Base-by-base conservation (phyloP, 306 rosid species). In the Luffa acutangula region DNA sequence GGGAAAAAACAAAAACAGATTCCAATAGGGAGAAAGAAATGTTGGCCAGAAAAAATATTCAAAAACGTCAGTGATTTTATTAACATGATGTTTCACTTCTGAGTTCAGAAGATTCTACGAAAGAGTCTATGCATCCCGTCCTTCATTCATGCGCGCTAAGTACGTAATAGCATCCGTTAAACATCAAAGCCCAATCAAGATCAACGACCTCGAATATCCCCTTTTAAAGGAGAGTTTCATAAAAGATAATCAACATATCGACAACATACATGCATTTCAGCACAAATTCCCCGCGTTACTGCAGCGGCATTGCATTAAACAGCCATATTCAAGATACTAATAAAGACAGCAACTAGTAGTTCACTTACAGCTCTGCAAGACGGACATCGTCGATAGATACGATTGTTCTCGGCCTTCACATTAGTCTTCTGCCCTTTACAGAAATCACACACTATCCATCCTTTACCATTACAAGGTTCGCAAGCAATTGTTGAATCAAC, bases 341-440 rank as follows among this genome's bases (percentile, higher is more conserved):
- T 69, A n/a, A 78, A 75, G 58, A 17, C 15, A 53, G 59, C 4
- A 65, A 8, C 42, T 21, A 58, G 13, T 41, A 43, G 56, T 77
- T 48, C 9, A 87, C 91, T 88, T 84, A 91, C 97, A 56, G 98
- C 96, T 91, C 89, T 86, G 86, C 99, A 96, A 60, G 97, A 78
- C 13, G 97, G 99, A 49, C 99, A 96, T 49, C 99, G 88, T 15
- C 94, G 94, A 82, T 93, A 93, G 48, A 87, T 76, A 67, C 98
- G 84, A n/a, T 83, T 93, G 87, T 85, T 93, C 10, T 83, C 89
- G 31, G 93, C 86, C 85, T 83, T 90, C 79, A 96, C 94, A 60
- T 96, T 93, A 17, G 89, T 93, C 67, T 90, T 96, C 76, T 93
- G 94, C 3, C 98, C 98, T 71, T 89, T 34, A 63, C 99, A 96